Evolutionary conservation across 2,329 filamentous ascomycete genomes (phyloP), one percentile per base, ranked within the genome.

Genomic region (Phialophora tarda): DNA sequence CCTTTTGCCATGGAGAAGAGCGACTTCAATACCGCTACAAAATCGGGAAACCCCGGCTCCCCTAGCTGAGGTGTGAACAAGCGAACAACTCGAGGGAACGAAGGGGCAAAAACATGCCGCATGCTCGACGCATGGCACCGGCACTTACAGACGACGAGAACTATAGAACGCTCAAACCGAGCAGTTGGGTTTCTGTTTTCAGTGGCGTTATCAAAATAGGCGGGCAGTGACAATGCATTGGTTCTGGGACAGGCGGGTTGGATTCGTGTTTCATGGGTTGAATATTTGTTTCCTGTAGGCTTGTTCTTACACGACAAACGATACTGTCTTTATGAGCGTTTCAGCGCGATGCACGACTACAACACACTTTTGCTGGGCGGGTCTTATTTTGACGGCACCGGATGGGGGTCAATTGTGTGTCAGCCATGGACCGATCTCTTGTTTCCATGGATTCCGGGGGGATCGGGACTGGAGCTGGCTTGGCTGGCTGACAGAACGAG

Each of bases 1-100:
- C 70, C 71, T 26, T 73, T 73, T 64, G 66, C 70, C 8, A 71
- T 73, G 67, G 71, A 72, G 38, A 67, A 57, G 56, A 73, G 71
- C 59, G 69, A 69, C 54, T 70, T 70, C 51, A 58, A 70, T 41
- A 70, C 63, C n/a, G 34, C 63, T 21, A 34, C 59, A 11, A 64
- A 57, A 41, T 2, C 64, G 14, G 64, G 30, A 60, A 41, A 41
- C 23, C 11, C 32, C 28, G 7, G 38, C n/a, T 28, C 53, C 14
- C 44, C 26, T 24, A 41, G 14, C 32, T 53, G 21, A 53, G 8
- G 38, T 26, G 32, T n/a, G 26, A 12, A 26, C 12, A 30, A 6
- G 17, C 12, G 62, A 38, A 53, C 34, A 34, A 59, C 21, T 3
- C 32, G 10, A 12, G 10, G 32, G 32, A 34, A 34, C 10, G 0